A percentile compares a stretch with the other conserved stretches of the same genome.
Conservation (phyloP, 306 rosid species). For the Acacia melanoxylon region DNA sequence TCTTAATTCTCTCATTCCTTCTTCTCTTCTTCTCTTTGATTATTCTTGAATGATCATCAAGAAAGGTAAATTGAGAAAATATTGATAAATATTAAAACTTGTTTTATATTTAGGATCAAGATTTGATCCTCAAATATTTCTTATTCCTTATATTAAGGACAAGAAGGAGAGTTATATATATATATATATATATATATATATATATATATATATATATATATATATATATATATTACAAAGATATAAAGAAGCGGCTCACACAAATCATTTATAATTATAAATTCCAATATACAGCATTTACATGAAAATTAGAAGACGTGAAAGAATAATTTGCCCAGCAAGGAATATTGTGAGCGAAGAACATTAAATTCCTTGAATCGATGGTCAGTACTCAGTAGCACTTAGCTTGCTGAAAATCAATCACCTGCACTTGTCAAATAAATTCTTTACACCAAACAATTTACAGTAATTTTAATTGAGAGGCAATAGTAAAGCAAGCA, state of each 20-base stretch:
- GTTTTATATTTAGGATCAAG: too few relatives aligned
- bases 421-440: constrained; percentile 44
- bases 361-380: constrained; percentile 49
- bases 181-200: not conserved
- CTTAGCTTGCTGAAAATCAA: constrained; percentile 43
- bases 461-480: constrained; percentile 39
- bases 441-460: constrained; percentile 43
- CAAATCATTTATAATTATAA: constrained; percentile 55
- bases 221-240: constrained; percentile 35
- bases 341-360: constrained; percentile 44
- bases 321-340: constrained; percentile 52
- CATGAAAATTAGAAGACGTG: constrained; percentile 57
- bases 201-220: not conserved
- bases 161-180: too few relatives aligned
- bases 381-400: constrained; percentile 46
- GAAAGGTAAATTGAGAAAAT: too few relatives aligned
- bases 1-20: too few relatives aligned
- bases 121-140: too few relatives aligned
- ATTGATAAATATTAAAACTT: too few relatives aligned
- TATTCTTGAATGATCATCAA: too few relatives aligned
- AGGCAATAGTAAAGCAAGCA: constrained; percentile 33
- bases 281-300: constrained; percentile 82
- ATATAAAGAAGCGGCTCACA: constrained; percentile 57
- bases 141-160: too few relatives aligned
- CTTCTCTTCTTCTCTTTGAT: too few relatives aligned